A percentile compares a stretch with the other conserved stretches of the same genome.
These are phyloP conservation scores for Mytilinidion resinicola DNA, from an alignment of 495 filamentous ascomycete genomes.

Conservation along the genomic window DNA sequence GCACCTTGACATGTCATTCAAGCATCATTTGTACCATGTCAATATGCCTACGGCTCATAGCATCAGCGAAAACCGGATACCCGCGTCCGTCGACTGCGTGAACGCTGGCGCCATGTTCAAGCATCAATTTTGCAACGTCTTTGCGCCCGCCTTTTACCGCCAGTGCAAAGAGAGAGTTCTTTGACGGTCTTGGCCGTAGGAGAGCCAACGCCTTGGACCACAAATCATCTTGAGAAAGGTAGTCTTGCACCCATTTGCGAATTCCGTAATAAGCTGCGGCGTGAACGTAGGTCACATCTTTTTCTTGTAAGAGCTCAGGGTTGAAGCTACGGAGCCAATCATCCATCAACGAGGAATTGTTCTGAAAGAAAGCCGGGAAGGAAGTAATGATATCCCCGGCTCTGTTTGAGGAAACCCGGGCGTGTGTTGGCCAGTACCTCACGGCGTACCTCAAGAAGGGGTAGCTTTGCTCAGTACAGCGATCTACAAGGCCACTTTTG, in stretches of 20 bases:
- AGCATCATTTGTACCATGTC: no score
- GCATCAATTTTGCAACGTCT: not conserved
- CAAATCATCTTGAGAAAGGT: no score
- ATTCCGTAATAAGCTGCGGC: no score
- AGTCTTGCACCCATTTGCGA: no score
- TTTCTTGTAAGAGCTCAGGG: not conserved
- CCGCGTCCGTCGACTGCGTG: not conserved
- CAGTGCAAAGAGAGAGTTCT: not conserved
- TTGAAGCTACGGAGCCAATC: not conserved
- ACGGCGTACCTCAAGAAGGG: not conserved
- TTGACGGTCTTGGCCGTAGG: no score
- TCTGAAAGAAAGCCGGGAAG: not conserved
- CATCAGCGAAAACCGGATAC: not conserved
- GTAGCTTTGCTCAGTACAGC: not conserved
- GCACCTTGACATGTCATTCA: no score
- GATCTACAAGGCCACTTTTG: not conserved
- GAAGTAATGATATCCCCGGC: not conserved
- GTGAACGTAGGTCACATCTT: not conserved
- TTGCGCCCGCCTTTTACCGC: not conserved
- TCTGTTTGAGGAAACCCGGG: not conserved
- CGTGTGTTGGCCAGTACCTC: not conserved
- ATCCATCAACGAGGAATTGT: not conserved
- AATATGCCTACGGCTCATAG: no score
- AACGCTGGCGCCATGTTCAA: not conserved
- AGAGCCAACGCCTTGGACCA: no score